Base-by-base conservation (phyloP, 257 asterid genomes). In the Penstemon newberryi region DNA sequence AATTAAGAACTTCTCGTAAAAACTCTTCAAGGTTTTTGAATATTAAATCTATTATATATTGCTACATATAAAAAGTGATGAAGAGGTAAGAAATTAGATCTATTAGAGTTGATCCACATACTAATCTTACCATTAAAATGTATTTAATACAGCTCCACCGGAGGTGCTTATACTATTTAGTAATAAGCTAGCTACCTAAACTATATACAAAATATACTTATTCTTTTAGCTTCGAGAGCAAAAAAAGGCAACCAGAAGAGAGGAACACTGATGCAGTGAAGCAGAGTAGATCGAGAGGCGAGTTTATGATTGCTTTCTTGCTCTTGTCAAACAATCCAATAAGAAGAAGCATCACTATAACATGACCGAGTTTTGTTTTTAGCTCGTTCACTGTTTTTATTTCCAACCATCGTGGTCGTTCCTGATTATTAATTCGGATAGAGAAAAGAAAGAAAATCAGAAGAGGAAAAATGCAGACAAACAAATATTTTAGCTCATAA, bases 311-410 rank as follows among this genome's bases (percentile, higher is more conserved):
- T 0, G 96, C 97, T 76, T 82, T 90, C 82, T 88, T 92, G 65
- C 96, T 92, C 86, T 92, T 92, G 72, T 92, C 97, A 56, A 90
- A 85, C 76, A 92, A 75, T 38, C 97, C 97, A 6, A 90, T 90
- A 46, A 92, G 95, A 61, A 92, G 87, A 55, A 86, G 95, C 97
- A 92, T 92, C 78, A 92, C 96, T 38, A 92, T 90, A 0, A 92
- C 98, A 56, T 92, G 98, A 0, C 98, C 98, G 1, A 92, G 83
- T 70, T 86, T 92, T 0, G 96, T 92, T 72, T 92, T 92, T 81
- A 92, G 82, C 83, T 82, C 97, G 65, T 84, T 86, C 7, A 92
- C 90, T 0, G 90, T 81, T 77, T 90, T 90, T 69, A 92, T 83
- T 50, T 88, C 95, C 79, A 92, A 67, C 98, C 98, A 90, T 52